Base-by-base conservation (phyloP, 768 basidiomycete genomes). In the Tricholoma furcatifolium region DNA sequence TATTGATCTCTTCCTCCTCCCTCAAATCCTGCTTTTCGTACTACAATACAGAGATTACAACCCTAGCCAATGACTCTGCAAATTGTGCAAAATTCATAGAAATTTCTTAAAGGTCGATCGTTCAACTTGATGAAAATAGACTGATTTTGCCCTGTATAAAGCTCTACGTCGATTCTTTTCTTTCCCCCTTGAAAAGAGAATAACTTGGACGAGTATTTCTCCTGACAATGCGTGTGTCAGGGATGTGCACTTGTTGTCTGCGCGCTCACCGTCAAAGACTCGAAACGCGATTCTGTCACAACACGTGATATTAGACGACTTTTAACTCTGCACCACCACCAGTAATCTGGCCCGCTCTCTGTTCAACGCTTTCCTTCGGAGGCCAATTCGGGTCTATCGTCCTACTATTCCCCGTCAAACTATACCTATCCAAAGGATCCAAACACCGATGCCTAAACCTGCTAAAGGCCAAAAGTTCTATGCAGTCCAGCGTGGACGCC, bases 401-500 rank as follows among this genome's bases (percentile, higher is more conserved):
- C 32, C 44, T 24, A 14, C 31, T 21, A 24, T 35, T 10, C 23
- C 5, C 17, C 6, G 21, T 21, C 12, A 18, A 31, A 15, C 3
- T 11, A 35, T 32, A 31, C 31, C 43, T 30, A 40, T 31, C 41
- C 49, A 35, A 14, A 31, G 10, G 30, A 46, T 9, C 5, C 41
- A 30, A 24, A 9, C 21, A 2, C 18, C 12, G 18, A 65, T 62
- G 64, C 53, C 64, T 20, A 68, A 65, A 50, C 41, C 51, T 41
- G 45, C 62, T 10, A 82, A 79, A 63, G 70, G 58, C n/a, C 73
- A 43, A 42, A 59, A 65, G 4, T 91, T 78, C 65, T 93, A 92
- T 64, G 88, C 90, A 21, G 91, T 96, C 7, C 74, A 72, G 32
- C 72, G 67, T n/a, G 93, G 93, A 9, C 70, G 73, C 32, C 56